Evolutionary conservation across 2,329 filamentous ascomycete species (phyloP), one percentile per base, ranked within the genome.

Genomic region (Claviceps sp.): DNA sequence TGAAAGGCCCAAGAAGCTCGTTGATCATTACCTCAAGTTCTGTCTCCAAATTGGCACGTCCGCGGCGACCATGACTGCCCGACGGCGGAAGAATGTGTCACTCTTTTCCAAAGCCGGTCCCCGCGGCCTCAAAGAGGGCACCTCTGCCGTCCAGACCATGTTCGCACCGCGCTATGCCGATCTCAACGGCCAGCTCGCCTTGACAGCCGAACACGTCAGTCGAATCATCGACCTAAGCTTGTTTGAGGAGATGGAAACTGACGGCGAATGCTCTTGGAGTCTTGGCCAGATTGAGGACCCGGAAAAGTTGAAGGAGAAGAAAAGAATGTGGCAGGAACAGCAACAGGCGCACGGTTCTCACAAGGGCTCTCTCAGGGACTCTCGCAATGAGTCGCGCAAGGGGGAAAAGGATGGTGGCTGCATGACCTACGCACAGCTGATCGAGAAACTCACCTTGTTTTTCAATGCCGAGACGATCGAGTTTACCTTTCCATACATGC

Each of bases 1-100:
- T 2, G 60, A 65, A 1, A 43, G 55, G 4, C 72, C 71, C 1
- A 57, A 42, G 2, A 59, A 48, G 4, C 48, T 53, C 0, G 57
- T 61, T 1, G 66, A 68, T 2, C 73, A 65, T 53, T 55, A 69
- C 24, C 65, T 66, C 39, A 65, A 64, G 16, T 70, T 69, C 50
- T 56, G 54, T 16, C 56, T 73, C 2, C 67, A 68, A 50, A 66
- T 70, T 57, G 71, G 70, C 19, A 58, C 57, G 5, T 66, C 68
- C 0, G 64, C 61, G 0, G 51, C 56, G 4, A 43, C 52, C n/a
- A 43, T 55, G 19, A 24, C 40, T 16, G 3, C 47, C 13, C 45
- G 40, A 41, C 16, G 38, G 14, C 37, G 45, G 30, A 41, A 24
- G 52, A 24, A 38, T 40, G 13, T 57, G 63, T 61, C 66, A 1